These are phyloP conservation scores for Trichoderma koningii DNA, from an alignment of 2,329 filamentous ascomycete genomes.

Conservation along the genomic window DNA sequence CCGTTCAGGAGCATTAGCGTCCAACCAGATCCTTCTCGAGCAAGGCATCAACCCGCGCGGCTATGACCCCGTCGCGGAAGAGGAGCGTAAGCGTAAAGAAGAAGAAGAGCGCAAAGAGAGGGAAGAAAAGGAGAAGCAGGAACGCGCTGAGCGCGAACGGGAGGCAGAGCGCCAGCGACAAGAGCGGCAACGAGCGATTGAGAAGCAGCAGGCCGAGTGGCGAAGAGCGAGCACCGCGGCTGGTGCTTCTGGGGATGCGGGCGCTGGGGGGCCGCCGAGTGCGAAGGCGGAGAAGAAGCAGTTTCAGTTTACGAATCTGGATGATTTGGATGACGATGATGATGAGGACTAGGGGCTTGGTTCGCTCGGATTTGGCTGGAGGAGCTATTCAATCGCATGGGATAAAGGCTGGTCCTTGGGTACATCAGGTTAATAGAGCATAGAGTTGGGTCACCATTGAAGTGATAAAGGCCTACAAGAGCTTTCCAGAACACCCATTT, in stretches of 20 bases:
- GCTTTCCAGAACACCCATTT: background rate
- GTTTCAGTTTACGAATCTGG: constrained; percentile 58
- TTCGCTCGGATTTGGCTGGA: too few relatives aligned
- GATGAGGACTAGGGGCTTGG: constrained; percentile 38
- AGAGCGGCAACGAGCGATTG: constrained; percentile 48
- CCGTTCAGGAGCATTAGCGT: constrained; percentile 65
- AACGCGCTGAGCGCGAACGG: constrained; percentile 50
- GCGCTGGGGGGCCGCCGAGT: constrained; percentile 33
- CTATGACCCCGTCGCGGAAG: constrained; percentile 60
- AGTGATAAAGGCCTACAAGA: background rate
- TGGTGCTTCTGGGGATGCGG: constrained; percentile 33
- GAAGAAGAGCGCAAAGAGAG: constrained; percentile 52
- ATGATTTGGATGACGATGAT: constrained; percentile 56
- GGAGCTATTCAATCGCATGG: background rate
- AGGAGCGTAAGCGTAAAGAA: constrained; percentile 53
- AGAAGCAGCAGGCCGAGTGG: constrained; percentile 48
- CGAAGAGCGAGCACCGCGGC: constrained; percentile 43
- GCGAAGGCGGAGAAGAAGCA: constrained; percentile 50
- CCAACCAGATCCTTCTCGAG: constrained; percentile 63
- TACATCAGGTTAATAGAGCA: background rate
- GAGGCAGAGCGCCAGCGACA: constrained; percentile 41
- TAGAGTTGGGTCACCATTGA: background rate
- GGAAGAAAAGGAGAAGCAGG: constrained; percentile 51
- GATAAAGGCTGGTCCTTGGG: background rate
- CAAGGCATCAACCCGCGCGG: constrained; percentile 62